Evolutionary conservation across 2,329 filamentous ascomycete genomes (phyloP).

Genomic region (Seiridium cupressi): DNA sequence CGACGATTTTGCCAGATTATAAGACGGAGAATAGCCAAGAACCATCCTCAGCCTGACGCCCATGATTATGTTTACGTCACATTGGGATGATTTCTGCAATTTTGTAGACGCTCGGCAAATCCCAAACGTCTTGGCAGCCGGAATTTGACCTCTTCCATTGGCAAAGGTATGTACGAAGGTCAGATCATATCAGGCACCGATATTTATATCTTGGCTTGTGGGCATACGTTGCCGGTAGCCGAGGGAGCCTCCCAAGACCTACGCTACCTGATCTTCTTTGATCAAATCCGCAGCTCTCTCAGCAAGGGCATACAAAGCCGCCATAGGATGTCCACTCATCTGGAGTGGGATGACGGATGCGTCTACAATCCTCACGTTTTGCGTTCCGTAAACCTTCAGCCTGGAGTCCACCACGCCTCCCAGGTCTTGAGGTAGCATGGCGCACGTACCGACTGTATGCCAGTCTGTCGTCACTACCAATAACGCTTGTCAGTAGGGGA

Average conservation of each 20-base stretch:
- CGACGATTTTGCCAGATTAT: too few species aligned
- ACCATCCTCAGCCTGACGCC: too few species aligned
- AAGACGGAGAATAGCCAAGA: too few species aligned
- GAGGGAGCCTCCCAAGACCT: background rate
- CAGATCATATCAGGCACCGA: too few species aligned
- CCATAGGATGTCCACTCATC: slow-evolving; percentile 44
- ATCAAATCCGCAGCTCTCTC: slow-evolving; percentile 36
- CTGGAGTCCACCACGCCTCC: slow-evolving; percentile 44
- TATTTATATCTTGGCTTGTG: too few species aligned
- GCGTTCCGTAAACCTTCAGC: slow-evolving; percentile 45
- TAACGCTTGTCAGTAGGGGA: background rate
- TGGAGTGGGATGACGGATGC: slow-evolving; percentile 44
- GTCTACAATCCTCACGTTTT: slow-evolving; percentile 43
- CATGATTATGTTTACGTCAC: too few species aligned
- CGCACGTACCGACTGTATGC: slow-evolving; percentile 33
- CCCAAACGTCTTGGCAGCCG: too few species aligned
- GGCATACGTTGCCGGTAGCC: too few species aligned
- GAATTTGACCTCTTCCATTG: too few species aligned
- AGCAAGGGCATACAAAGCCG: slow-evolving; percentile 47
- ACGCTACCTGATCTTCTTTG: slow-evolving; percentile 9
- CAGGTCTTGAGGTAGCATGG: slow-evolving; percentile 42
- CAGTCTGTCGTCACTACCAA: slow-evolving; percentile 12
- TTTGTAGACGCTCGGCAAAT: too few species aligned
- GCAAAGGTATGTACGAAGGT: too few species aligned
- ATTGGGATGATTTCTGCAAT: too few species aligned